Percentiles rank a stretch among this genome's conserved stretches.
Conservation (phyloP, 2,329 filamentous ascomycete genomes). For the Aciculosporium take region DNA sequence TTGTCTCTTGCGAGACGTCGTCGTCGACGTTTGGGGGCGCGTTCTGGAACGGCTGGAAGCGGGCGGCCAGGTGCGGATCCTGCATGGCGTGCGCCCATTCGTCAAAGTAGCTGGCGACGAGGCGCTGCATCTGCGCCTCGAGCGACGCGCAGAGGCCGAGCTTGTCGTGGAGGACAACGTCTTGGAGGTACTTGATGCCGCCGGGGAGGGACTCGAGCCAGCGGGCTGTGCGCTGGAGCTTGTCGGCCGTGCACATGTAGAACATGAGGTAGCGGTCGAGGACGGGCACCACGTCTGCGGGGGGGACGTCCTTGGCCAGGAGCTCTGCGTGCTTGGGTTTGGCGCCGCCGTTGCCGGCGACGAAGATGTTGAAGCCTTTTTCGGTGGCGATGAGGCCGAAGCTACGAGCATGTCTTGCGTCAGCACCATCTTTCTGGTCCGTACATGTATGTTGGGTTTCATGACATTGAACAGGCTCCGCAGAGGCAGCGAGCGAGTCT, state of each 20-base stretch:
- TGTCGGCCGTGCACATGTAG: conserved; percentile 87
- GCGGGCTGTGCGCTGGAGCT: conserved; percentile 72
- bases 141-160: conserved; percentile 74
- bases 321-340: conserved; percentile 72
- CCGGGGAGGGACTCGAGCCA: conserved; percentile 79
- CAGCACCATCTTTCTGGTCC: background rate
- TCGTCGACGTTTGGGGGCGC: conserved; percentile 57
- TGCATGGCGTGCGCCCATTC: conserved; percentile 80
- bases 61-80: conserved; percentile 49
- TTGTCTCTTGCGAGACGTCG: conserved; percentile 48
- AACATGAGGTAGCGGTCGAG: conserved; percentile 84
- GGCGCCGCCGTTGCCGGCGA: conserved; percentile 78
- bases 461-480: too few relatives aligned
- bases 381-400: conserved; percentile 87
- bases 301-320: conserved; percentile 72
- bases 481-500: too few relatives aligned
- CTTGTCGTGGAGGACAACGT: conserved; percentile 74
- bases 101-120: conserved; percentile 75
- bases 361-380: conserved; percentile 87
- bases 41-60: conserved; percentile 77
- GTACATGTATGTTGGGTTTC: background rate
- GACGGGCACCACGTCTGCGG: conserved; percentile 68
- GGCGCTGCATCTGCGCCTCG: conserved; percentile 74
- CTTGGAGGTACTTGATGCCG: conserved; percentile 66
- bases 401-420: conserved; percentile 22